A percentile compares a stretch with the other conserved stretches of the same genome.
phyloP scores from a whole-genome alignment of 139 green algal species.

The Tetraselmis chui region DNA sequence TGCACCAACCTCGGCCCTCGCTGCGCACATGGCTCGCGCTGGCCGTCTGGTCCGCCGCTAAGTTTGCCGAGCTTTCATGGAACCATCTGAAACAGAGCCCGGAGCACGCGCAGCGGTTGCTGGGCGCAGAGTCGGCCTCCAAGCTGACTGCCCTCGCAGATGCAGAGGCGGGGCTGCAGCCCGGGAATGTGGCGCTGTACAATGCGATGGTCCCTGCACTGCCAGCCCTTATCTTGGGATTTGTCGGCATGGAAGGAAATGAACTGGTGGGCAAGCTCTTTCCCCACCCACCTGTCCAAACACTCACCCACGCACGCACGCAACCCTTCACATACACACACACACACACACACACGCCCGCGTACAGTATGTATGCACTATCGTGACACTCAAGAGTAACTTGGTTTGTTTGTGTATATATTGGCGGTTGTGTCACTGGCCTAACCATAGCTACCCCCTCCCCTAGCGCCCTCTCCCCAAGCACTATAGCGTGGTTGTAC shows the following conservation, averaged over 20 bases:
- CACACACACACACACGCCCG: too few species aligned
- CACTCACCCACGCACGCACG: too few species aligned
- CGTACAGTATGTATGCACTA: too few species aligned
- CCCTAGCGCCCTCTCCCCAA: too few species aligned
- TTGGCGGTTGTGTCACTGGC: too few species aligned
- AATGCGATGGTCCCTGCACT: not conserved
- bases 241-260: not conserved
- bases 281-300: not conserved
- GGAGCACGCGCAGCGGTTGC: not conserved
- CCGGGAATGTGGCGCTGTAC: not conserved
- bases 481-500: too few species aligned
- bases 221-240: not conserved
- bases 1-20: not conserved
- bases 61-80: not conserved
- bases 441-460: too few species aligned
- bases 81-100: not conserved
- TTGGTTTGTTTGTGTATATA: too few species aligned
- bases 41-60: not conserved
- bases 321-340: too few species aligned
- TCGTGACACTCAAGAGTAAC: too few species aligned
- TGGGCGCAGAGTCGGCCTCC: not conserved
- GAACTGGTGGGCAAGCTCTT: not conserved
- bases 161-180: not conserved
- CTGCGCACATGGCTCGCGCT: not conserved
- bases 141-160: not conserved